Conservation (phyloP, 1,284 basidiomycete species). For the Tilletiopsis washingtonensis region DNA sequence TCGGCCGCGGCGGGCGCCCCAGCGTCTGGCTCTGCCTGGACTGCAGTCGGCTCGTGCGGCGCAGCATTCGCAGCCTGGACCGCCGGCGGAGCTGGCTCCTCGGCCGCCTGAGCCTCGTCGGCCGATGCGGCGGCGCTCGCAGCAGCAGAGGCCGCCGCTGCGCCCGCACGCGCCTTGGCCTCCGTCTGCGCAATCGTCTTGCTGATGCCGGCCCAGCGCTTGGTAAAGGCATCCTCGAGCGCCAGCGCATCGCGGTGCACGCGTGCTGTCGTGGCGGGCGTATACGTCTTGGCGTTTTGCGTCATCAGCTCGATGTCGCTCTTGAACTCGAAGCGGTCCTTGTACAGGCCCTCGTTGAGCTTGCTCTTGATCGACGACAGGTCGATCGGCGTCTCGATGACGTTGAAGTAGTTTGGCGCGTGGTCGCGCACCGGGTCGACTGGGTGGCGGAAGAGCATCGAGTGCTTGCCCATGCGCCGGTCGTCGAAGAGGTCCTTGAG, state of each 20-base stretch:
- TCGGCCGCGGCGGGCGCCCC: background rate
- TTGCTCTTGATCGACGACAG: slow-evolving; percentile 80
- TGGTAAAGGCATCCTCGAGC: slow-evolving; percentile 76
- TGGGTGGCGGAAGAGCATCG: slow-evolving; percentile 69
- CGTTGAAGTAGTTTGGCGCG: slow-evolving; percentile 62
- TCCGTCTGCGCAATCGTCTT: slow-evolving; percentile 46
- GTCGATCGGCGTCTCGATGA: slow-evolving; percentile 93
- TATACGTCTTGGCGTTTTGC: slow-evolving; percentile 80
- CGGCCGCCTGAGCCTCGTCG: background rate
- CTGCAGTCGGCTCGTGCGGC: background rate
- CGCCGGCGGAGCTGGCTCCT: background rate
- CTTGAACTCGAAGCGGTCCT: slow-evolving; percentile 72
- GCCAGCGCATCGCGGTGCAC: slow-evolving; percentile 69
- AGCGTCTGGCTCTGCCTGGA: background rate
- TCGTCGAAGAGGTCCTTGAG: slow-evolving; percentile 63
- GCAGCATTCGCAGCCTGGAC: background rate
- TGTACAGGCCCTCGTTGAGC: slow-evolving; percentile 72
- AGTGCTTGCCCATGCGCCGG: slow-evolving; percentile 57
- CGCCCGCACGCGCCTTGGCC: slow-evolving; percentile 13
- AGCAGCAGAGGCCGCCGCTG: background rate
- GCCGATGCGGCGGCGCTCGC: background rate
- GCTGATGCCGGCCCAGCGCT: slow-evolving; percentile 56
- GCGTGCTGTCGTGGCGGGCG: slow-evolving; percentile 59
- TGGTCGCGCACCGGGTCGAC: slow-evolving; percentile 57
- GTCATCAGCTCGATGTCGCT: slow-evolving; percentile 83